Evolutionary conservation across 176 grass and related monocot species (phyloP).

Genomic region (Pontederia crassipes): DNA sequence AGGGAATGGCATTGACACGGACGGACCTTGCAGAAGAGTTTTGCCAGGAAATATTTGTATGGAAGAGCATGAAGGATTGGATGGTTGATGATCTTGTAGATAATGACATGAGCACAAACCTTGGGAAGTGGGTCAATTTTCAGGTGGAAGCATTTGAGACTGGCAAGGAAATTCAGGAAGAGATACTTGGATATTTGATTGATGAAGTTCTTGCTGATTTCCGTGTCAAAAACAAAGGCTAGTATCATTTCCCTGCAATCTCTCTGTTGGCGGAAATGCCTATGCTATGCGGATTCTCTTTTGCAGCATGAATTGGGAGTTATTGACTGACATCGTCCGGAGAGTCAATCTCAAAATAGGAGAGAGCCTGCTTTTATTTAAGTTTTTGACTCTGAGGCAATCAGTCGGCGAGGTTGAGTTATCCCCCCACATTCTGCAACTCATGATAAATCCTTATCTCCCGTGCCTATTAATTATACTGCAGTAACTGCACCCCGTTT

Average conservation of each 20-base stretch:
- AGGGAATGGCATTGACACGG: constrained; percentile 32
- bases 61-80: constrained; percentile 54
- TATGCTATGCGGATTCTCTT: no score
- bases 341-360: no score
- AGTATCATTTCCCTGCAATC: background rate
- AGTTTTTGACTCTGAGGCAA: no score
- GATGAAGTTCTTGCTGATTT: constrained; percentile 63
- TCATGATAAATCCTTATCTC: no score
- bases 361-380: no score
- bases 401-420: no score
- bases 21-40: constrained; percentile 28
- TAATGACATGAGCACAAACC: constrained; percentile 60
- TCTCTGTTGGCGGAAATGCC: background rate
- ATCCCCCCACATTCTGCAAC: no score
- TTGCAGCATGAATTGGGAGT: no score
- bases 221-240: constrained; percentile 1
- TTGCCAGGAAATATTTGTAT: constrained; percentile 39
- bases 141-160: constrained; percentile 43
- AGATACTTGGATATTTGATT: constrained; percentile 53
- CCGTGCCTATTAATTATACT: no score
- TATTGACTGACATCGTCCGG: no score
- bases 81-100: constrained; percentile 65
- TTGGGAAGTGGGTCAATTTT: constrained; percentile 72
- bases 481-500: no score
- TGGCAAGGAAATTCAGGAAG: constrained; percentile 34